Conservation (phyloP, 805 yeast species). For the Ascoidea asiatica region DNA sequence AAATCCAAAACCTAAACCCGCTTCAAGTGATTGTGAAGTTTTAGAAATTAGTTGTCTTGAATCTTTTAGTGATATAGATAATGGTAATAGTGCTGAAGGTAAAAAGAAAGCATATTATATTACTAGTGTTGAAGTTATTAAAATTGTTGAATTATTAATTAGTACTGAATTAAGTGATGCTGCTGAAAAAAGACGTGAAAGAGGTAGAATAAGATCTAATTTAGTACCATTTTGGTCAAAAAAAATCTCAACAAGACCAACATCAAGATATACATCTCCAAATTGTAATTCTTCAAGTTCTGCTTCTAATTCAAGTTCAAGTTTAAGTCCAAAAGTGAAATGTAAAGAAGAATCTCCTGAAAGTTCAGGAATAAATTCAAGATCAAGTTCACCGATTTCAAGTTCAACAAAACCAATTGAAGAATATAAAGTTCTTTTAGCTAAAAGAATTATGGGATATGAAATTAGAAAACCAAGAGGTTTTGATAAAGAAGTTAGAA, state of each 20-base stretch:
- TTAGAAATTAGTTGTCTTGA: constrained; percentile 50
- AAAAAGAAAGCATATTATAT: constrained; percentile 25
- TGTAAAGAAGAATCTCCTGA: constrained; percentile 9
- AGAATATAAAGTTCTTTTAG: constrained; percentile 17
- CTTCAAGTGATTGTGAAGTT: constrained; percentile 29
- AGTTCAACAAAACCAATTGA: not conserved
- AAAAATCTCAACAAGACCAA: constrained; percentile 29
- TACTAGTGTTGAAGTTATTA: constrained; percentile 55
- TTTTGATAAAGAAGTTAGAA: constrained; percentile 54
- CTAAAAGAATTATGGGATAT: constrained; percentile 53
- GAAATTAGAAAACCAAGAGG: constrained; percentile 52
- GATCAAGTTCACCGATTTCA: constrained; percentile 28
- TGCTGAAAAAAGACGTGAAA: constrained; percentile 41
- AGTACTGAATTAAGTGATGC: constrained; percentile 33
- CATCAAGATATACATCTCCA: not conserved
- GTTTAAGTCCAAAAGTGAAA: not conserved
- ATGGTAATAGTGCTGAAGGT: constrained; percentile 14
- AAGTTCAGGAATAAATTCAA: constrained; percentile 22
- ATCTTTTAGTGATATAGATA: constrained; percentile 23
- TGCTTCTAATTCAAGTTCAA: not conserved
- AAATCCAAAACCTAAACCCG: constrained; percentile 26
- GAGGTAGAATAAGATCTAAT: constrained; percentile 56
- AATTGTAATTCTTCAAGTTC: constrained; percentile 1
- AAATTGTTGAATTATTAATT: constrained; percentile 47
- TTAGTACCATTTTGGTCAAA: constrained; percentile 57